Evolutionary conservation across 2,329 filamentous ascomycete genomes (phyloP), one percentile per base, ranked within the genome.

Genomic region (Penicillium sp.): DNA sequence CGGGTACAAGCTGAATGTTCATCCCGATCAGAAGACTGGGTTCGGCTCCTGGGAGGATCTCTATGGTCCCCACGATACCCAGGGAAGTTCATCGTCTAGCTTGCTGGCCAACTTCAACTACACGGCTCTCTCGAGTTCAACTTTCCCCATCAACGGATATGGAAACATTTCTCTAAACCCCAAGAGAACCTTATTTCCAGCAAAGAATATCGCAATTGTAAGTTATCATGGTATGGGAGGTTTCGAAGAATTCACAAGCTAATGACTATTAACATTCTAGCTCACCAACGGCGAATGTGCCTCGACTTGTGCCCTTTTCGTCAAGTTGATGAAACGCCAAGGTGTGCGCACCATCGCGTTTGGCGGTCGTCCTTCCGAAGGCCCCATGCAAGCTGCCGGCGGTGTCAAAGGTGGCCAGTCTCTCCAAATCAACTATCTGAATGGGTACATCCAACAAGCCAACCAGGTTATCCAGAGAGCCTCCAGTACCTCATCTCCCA

Each of bases 361-460:
- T 20, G 86, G 87, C 8, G 87, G 87, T 1, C 80, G 82, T 1
- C 80, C 85, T 0, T 69, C 72, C 9, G 61, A 74, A 0, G 73
- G 71, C 3, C 78, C 80, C 0, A 88, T 86, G 73, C 84, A 87
- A 71, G 79, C 77, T 4, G 75, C 87, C 15, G 84, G 85, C n/a
- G 86, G 85, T n/a, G 79, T 84, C 41, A 84, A 86, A 61, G 86
- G 86, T 26, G 60, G 62, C 32, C 59, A 65, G 51, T 64, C 75
- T 2, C 49, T 71, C 5, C 51, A 52, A 0, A 68, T 71, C 41
- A 51, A 57, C 4, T 49, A 61, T 3, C 65, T 74, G 41, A 60
- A 61, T 12, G 55, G 45, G 2, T 67, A 61, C 27, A 56, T 59
- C 23, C 46, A 56, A 6, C 49, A 54, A 36, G 55, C 60, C 4